Conservation (phyloP, 2,329 filamentous ascomycete species). For the Pezicula radicicola region DNA sequence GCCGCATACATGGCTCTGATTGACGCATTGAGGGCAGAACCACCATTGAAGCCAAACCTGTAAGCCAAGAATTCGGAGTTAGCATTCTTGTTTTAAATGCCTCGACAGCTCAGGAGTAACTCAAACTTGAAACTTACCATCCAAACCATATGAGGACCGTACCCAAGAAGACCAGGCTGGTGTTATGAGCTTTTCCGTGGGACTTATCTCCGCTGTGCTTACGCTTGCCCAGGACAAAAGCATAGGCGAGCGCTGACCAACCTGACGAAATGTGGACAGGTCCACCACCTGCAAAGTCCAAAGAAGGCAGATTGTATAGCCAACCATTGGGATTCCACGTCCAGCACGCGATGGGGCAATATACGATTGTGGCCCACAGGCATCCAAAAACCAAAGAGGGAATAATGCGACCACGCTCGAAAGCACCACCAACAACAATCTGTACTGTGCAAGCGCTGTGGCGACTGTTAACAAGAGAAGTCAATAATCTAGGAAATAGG, state of each 20-base stretch:
- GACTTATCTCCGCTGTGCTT: conserved; percentile 42
- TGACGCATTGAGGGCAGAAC: conserved; percentile 46
- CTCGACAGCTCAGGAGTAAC: too few relatives aligned
- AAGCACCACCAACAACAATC: conserved; percentile 63
- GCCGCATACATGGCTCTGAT: conserved; percentile 51
- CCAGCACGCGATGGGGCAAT: conserved; percentile 62
- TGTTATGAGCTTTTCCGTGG: conserved; percentile 58
- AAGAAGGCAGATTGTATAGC: conserved; percentile 53
- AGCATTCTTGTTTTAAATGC: too few relatives aligned
- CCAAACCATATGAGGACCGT: conserved; percentile 66
- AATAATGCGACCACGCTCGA: conserved; percentile 56
- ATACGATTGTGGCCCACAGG: conserved; percentile 63
- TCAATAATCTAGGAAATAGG: conserved; percentile 3
- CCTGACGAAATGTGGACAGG: conserved; percentile 63
- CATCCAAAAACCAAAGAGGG: conserved; percentile 63
- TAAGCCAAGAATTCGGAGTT: too few relatives aligned
- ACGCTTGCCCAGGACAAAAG: conserved; percentile 59
- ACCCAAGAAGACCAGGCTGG: conserved; percentile 60
- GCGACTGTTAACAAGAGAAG: background rate
- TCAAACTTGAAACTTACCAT: conserved; percentile 28
- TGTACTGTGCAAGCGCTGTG: conserved; percentile 51
- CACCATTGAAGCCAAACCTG: conserved; percentile 48
- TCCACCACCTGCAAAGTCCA: conserved; percentile 36
- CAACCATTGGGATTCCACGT: conserved; percentile 67
- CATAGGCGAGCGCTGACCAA: conserved; percentile 61